These are phyloP conservation scores for Kalanchoe fedtschenkoi DNA, from an alignment of 164 flowering plant species.

Conservation along the genomic window DNA sequence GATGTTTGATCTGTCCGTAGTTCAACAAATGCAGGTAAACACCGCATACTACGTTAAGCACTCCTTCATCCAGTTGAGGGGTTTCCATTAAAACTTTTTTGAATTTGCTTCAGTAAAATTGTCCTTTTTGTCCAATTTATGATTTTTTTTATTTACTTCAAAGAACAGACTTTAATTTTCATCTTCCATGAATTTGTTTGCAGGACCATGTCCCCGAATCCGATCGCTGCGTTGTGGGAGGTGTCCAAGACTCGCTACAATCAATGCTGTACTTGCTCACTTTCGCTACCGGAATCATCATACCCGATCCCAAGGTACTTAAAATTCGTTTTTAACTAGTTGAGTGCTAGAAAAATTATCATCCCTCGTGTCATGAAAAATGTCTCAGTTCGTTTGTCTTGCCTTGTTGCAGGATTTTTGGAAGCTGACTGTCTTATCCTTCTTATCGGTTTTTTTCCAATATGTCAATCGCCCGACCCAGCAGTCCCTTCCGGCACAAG, in stretches of 20 bases:
- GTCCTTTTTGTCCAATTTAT: not conserved
- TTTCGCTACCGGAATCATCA: slow-evolving; percentile 58
- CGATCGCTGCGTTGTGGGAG: slow-evolving; percentile 80
- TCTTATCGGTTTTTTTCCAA: not conserved
- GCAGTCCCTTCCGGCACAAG: slow-evolving; percentile 7
- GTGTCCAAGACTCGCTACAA: slow-evolving; percentile 80
- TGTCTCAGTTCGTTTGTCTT: too few species aligned
- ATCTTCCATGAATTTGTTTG: not conserved
- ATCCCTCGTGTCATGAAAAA: too few species aligned
- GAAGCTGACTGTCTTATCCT: too few species aligned
- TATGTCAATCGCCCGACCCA: slow-evolving; percentile 6
- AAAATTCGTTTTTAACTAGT: too few species aligned
- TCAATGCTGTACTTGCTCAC: slow-evolving; percentile 55
- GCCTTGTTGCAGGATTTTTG: too few species aligned
- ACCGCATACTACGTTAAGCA: not conserved
- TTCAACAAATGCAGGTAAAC: slow-evolving; percentile 87
- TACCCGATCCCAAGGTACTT: slow-evolving; percentile 67
- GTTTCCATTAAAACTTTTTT: not conserved
- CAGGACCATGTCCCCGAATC: slow-evolving; percentile 72
- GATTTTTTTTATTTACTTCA: not conserved
- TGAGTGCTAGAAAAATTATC: too few species aligned
- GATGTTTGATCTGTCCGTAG: slow-evolving; percentile 83
- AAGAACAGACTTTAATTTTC: not conserved
- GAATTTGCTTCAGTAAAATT: too few species aligned
- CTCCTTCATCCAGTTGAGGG: not conserved